Evolutionary conservation across 176 grass and related monocot genomes (phyloP), one percentile per base, ranked within the genome.

Genomic region (Aegilops bicornis): DNA sequence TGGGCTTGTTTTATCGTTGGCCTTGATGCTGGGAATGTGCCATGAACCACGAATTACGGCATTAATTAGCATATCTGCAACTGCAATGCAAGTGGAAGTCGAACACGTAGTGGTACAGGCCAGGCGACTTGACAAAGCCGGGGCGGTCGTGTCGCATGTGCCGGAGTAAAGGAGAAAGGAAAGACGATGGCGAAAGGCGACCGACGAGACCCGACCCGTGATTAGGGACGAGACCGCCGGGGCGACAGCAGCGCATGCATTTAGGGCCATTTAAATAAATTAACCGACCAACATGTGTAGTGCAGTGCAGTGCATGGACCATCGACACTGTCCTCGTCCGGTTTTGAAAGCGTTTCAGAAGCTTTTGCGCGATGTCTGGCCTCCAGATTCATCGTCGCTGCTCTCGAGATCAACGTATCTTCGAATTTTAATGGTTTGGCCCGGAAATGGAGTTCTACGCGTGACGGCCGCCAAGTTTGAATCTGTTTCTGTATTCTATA

Each of bases 151-250:
- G 56, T 35, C 12, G 56, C 76, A 62, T 62, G 6, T 63, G 60
- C 4, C 79, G 50, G 15, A 77, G 65, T 23, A 77, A 20, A 67
- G 5, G 16, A 9, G 13, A 37, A 19, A 10, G 3, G 2, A 15
- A 15, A 15, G 5, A 3, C 29, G 29, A 37, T 4, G 33, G n/a
- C 31, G 42, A 87, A 82, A 43, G 70, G 50, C 50, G 16, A 19
- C 0, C 50, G 50, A 22, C 16, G 69, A 7, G 31, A 15, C 3
- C 2, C 14, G 79, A 32, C 9, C 79, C 84, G 64, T 69, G 37
- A 79, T 79, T 86, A 79, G 9, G 37, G 64, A 79, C 35, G 60
- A 19, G 70, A 58, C 58, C 79, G 52, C 68, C 43, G 32, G 16
- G 24, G 33, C 42, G 45, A 11, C 61, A 36, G 8, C 79, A 10